Percentiles rank a stretch among this genome's conserved stretches.
phyloP scores from a whole-genome alignment of 2,329 filamentous ascomycete species.

The Aureobasidium sp. region DNA sequence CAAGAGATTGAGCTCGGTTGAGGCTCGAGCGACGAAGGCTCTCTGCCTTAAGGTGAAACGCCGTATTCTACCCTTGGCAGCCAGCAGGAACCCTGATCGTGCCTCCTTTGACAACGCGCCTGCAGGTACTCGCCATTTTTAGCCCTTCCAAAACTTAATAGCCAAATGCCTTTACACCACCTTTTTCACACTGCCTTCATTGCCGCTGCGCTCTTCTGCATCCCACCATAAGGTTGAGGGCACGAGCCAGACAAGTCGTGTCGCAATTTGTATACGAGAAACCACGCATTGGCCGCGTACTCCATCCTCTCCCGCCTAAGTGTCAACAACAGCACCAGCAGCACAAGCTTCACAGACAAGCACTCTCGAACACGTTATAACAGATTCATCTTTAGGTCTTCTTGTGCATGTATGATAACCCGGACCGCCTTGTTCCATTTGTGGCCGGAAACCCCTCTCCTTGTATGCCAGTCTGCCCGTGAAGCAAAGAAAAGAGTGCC shows the following conservation, averaged over 20 bases:
- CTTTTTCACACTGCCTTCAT: neutral
- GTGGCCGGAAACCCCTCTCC: neutral
- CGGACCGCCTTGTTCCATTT: neutral
- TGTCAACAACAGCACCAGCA: neutral
- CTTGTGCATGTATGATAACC: neutral
- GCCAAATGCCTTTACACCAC: neutral
- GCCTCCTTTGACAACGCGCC: neutral
- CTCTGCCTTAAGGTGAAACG: slow-evolving; percentile 1
- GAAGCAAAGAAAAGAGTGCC: neutral
- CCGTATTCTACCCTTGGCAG: neutral
- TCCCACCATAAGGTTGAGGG: neutral
- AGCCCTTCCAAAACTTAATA: neutral
- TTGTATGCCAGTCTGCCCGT: neutral
- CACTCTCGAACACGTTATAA: neutral
- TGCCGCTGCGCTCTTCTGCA: neutral
- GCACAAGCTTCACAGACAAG: neutral
- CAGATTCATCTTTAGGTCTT: neutral
- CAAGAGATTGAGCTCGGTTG: slow-evolving; percentile 6
- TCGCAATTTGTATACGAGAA: slow-evolving; percentile 1
- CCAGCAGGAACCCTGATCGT: neutral
- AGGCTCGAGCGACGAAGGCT: slow-evolving; percentile 4
- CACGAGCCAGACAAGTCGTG: slow-evolving; percentile 1
- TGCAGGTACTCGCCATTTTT: neutral
- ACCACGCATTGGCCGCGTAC: slow-evolving; percentile 2
- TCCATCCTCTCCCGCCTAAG: neutral